Percentiles rank a stretch among this genome's conserved stretches.
phyloP scores from a whole-genome alignment of 2,329 filamentous ascomycete genomes.

The Pseudocercospora fijiensis region DNA sequence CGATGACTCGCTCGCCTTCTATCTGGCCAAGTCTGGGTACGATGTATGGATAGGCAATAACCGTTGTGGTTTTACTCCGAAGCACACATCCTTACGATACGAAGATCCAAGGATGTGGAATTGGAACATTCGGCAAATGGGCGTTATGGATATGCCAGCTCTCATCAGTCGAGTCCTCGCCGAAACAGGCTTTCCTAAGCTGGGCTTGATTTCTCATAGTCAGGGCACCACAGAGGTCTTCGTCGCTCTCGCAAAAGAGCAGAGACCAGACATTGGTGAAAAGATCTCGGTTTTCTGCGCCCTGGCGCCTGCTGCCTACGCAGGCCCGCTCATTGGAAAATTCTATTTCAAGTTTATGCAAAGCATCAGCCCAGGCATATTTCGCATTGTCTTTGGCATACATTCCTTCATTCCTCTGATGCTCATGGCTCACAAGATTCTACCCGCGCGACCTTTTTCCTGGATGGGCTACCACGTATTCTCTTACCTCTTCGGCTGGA shows the following conservation, averaged over 20 bases:
- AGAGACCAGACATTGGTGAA: slow-evolving; percentile 78
- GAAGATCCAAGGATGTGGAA: slow-evolving; percentile 90
- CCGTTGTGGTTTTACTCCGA: slow-evolving; percentile 78
- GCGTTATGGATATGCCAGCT: slow-evolving; percentile 80
- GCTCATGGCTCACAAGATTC: slow-evolving; percentile 73
- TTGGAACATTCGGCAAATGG: slow-evolving; percentile 96
- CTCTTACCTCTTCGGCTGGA: slow-evolving; percentile 85
- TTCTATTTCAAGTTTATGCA: slow-evolving; percentile 92
- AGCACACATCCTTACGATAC: slow-evolving; percentile 68
- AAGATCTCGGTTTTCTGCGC: slow-evolving; percentile 88
- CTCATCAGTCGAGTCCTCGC: slow-evolving; percentile 74
- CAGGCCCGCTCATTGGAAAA: slow-evolving; percentile 79
- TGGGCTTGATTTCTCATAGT: slow-evolving; percentile 81
- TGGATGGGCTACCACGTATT: slow-evolving; percentile 86
- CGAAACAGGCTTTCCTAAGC: slow-evolving; percentile 79
- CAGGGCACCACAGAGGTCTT: slow-evolving; percentile 90
- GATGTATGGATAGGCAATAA: slow-evolving; percentile 97
- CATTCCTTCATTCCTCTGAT: slow-evolving; percentile 92
- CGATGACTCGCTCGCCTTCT: slow-evolving; percentile 86
- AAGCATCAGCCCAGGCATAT: slow-evolving; percentile 71
- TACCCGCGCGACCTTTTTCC: slow-evolving; percentile 70
- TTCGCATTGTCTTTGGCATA: slow-evolving; percentile 82
- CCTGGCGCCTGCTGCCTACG: slow-evolving; percentile 85
- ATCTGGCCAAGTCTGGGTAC: slow-evolving; percentile 85
- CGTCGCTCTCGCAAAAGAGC: slow-evolving; percentile 84